Evolutionary conservation across 345 rosid genomes (phyloP).

Genomic region (Eucalyptus cloeziana): DNA sequence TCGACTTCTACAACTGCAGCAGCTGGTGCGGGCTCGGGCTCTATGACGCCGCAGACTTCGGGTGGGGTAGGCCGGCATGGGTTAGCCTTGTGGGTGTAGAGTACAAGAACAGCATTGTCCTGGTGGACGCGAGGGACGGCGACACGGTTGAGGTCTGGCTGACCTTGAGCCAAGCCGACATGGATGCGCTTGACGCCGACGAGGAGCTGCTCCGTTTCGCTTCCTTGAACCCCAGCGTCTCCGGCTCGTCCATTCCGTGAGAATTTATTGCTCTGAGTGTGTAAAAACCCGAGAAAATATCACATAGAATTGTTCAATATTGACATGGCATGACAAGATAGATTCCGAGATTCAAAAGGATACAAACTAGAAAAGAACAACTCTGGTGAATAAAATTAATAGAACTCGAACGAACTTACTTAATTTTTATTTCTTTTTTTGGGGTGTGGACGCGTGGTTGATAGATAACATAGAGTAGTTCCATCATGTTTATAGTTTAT

Average conservation of each 20-base stretch:
- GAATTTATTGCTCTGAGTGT: not conserved
- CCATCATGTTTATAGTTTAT: not conserved
- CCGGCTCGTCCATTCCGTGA: not conserved
- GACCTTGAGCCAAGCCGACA: constrained; percentile 2
- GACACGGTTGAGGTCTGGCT: constrained; percentile 12
- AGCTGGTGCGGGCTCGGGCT: constrained; percentile 11
- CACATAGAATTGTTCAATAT: not conserved
- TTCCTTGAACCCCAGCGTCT: not conserved
- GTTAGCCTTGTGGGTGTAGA: not conserved
- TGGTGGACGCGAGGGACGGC: constrained; percentile 6
- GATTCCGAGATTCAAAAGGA: not conserved
- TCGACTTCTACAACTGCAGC: not conserved
- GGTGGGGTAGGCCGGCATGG: constrained; percentile 23
- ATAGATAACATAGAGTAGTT: not conserved
- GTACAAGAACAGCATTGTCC: not conserved
- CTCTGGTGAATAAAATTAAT: not conserved
- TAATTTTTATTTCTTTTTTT: not conserved
- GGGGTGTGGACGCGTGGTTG: not conserved
- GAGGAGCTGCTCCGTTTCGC: constrained; percentile 5
- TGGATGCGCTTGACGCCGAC: constrained; percentile 1
- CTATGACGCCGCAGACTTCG: constrained; percentile 8
- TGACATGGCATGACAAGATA: not conserved
- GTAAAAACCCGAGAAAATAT: not conserved
- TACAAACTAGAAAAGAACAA: not conserved
- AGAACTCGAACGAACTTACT: not conserved